Conservation (phyloP, 2,329 filamentous ascomycete species). For the Triangularia setosa region DNA sequence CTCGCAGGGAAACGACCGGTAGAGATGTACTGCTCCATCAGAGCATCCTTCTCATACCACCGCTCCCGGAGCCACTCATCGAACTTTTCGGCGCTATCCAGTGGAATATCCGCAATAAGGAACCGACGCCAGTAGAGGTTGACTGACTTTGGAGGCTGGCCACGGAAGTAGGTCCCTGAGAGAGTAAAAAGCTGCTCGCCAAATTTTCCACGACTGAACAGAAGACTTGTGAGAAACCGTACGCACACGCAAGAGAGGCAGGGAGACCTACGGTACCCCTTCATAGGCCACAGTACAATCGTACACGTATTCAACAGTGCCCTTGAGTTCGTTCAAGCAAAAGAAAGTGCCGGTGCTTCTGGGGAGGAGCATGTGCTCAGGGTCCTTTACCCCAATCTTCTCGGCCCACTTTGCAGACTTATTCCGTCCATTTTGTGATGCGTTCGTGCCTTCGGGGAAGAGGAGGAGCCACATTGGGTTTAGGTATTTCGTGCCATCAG, state of each 20-base stretch:
- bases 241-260: neutral
- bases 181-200: slow-evolving; percentile 91
- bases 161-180: slow-evolving; percentile 81
- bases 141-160: slow-evolving; percentile 85
- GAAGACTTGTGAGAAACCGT: slow-evolving; percentile 12
- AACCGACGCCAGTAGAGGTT: slow-evolving; percentile 97
- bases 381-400: slow-evolving; percentile 69
- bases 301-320: slow-evolving; percentile 76
- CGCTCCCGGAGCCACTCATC: slow-evolving; percentile 79
- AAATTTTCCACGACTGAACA: slow-evolving; percentile 64
- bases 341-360: slow-evolving; percentile 78
- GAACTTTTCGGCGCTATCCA: slow-evolving; percentile 70
- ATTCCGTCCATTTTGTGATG: slow-evolving; percentile 64
- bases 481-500: slow-evolving; percentile 51
- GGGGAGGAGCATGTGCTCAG: slow-evolving; percentile 70
- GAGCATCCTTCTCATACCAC: slow-evolving; percentile 88
- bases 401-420: slow-evolving; percentile 73
- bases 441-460: slow-evolving; percentile 84
- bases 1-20: slow-evolving; percentile 78
- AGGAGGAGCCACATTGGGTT: slow-evolving; percentile 89
- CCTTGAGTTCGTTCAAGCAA: slow-evolving; percentile 70
- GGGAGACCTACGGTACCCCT: slow-evolving; percentile 72
- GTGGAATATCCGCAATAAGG: slow-evolving; percentile 72
- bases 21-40: slow-evolving; percentile 76
- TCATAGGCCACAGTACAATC: slow-evolving; percentile 96